Percentiles rank a stretch among this genome's conserved stretches.
Conservation (phyloP, 2,329 filamentous ascomycete species). For the Fusarium chaquense region DNA sequence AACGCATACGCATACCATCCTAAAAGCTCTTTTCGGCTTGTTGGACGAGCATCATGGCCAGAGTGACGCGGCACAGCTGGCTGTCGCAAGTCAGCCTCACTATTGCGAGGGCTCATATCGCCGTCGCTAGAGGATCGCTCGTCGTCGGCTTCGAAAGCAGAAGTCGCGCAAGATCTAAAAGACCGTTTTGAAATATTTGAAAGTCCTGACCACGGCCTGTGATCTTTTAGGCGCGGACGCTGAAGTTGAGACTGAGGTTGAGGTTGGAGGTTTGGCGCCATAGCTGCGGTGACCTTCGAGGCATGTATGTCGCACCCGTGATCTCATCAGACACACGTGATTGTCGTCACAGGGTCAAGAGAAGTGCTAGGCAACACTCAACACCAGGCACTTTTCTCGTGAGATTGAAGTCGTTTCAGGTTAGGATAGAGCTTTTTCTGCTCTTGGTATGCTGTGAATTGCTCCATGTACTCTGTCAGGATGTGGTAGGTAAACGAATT, state of each 20-base stretch:
- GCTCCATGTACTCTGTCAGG: constrained; percentile 36
- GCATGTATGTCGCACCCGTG: constrained; percentile 30
- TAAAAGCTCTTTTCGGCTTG: constrained; percentile 85
- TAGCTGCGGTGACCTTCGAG: constrained; percentile 12
- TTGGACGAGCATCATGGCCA: constrained; percentile 89
- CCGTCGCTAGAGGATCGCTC: constrained; percentile 66
- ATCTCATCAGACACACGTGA: constrained; percentile 47
- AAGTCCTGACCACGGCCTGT: constrained; percentile 61
- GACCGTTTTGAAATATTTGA: constrained; percentile 68
- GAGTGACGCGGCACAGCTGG: constrained; percentile 68
- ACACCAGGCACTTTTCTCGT: constrained; percentile 16
- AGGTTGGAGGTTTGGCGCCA: constrained; percentile 46
- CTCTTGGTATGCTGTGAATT: constrained; percentile 14
- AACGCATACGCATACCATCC: constrained; percentile 98
- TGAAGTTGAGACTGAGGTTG: constrained; percentile 35
- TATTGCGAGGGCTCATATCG: constrained; percentile 53
- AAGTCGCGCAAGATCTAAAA: constrained; percentile 67
- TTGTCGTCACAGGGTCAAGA: constrained; percentile 43
- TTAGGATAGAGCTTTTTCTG: constrained; percentile 17
- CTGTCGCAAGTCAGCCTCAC: constrained; percentile 54
- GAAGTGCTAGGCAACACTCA: constrained; percentile 10
- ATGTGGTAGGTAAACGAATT: constrained; percentile 1
- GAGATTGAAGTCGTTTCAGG: constrained; percentile 15
- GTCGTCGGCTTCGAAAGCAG: constrained; percentile 77
- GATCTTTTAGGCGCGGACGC: constrained; percentile 58